Percentiles rank a stretch among this genome's conserved stretches.
Conservation (phyloP, 2,329 filamentous ascomycete genomes). For the Beauveria australis region DNA sequence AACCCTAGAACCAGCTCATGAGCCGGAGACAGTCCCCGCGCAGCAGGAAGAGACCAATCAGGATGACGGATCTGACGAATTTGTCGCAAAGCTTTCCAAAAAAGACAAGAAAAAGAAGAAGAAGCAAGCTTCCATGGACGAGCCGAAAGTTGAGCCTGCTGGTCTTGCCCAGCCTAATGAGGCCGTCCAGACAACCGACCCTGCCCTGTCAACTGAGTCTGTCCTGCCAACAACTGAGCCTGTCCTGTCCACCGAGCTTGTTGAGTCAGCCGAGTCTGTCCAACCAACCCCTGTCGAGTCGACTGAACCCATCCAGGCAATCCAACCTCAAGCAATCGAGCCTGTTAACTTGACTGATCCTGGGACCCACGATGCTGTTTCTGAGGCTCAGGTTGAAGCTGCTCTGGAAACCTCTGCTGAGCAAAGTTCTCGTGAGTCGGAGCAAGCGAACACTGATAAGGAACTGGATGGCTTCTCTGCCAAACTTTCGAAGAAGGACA, state of each 20-base stretch:
- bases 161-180: not conserved
- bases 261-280: not conserved
- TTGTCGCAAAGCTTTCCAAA: slow-evolving; percentile 21
- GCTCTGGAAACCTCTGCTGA: not conserved
- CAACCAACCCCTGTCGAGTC: not conserved
- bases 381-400: not conserved
- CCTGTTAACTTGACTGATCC: not conserved
- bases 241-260: not conserved
- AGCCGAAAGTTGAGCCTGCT: not conserved
- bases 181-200: not conserved
- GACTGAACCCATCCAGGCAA: too few species aligned
- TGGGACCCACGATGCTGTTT: not conserved
- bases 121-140: not conserved
- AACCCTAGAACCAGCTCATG: not conserved
- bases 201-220: not conserved
- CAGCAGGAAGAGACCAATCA: slow-evolving; percentile 12
- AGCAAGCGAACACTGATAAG: slow-evolving; percentile 18
- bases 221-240: not conserved
- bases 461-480: slow-evolving; percentile 23
- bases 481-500: slow-evolving; percentile 23
- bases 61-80: slow-evolving; percentile 23
- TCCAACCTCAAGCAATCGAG: too few species aligned
- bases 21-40: slow-evolving; percentile 1
- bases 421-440: not conserved
- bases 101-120: slow-evolving; percentile 27